These are phyloP conservation scores for Epichloe hybrida DNA, from an alignment of 2,329 filamentous ascomycete species.

Conservation along the genomic window DNA sequence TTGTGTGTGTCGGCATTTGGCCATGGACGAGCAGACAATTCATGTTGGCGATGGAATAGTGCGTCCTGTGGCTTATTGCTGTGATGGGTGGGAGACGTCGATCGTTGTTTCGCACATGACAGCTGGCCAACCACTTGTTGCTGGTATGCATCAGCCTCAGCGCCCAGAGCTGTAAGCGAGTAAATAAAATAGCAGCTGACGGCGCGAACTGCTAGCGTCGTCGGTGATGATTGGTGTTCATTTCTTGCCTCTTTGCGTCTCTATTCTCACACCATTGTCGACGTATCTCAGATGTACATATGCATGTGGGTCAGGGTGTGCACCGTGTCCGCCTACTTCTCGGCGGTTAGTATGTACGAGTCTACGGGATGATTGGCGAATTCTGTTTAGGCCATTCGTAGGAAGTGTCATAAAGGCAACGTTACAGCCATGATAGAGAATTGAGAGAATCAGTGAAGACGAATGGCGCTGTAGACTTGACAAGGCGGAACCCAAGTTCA, in stretches of 20 bases:
- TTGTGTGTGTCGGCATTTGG: background rate
- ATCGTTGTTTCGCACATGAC: slow-evolving; percentile 1
- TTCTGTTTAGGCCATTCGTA: too few species aligned
- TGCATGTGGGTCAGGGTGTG: too few species aligned
- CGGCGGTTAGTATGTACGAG: too few species aligned
- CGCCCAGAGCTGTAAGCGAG: background rate
- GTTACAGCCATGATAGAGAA: too few species aligned
- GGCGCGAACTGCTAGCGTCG: background rate
- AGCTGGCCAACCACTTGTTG: background rate
- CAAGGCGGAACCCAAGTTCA: too few species aligned
- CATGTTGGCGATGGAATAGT: background rate
- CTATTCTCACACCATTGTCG: background rate
- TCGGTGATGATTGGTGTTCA: background rate
- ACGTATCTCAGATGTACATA: background rate
- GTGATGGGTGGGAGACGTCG: background rate
- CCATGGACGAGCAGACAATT: background rate
- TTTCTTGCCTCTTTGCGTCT: background rate
- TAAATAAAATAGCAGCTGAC: background rate
- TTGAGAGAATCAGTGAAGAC: too few species aligned
- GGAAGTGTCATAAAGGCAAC: too few species aligned
- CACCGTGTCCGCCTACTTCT: too few species aligned
- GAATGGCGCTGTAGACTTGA: too few species aligned
- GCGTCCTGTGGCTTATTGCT: background rate
- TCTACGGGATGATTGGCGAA: too few species aligned
- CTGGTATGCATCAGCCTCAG: background rate